A percentile compares a stretch with the other conserved stretches of the same genome.
Evolutionary conservation across 2,329 filamentous ascomycete genomes (phyloP).

Genomic region (Cercospora zeina): DNA sequence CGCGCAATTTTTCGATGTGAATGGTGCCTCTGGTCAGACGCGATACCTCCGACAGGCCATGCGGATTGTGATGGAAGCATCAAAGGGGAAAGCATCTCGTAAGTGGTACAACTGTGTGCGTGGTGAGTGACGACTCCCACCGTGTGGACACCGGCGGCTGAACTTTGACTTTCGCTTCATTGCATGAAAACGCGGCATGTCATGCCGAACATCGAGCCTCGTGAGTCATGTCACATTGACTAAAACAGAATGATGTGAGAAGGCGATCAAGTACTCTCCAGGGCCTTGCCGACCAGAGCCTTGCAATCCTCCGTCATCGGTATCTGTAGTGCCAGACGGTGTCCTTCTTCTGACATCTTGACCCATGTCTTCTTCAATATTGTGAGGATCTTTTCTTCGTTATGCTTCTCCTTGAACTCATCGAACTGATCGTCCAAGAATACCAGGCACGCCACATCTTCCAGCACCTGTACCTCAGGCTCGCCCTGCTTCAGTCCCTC

Average conservation of each 20-base stretch:
- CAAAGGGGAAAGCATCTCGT: not conserved
- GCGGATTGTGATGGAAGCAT: not conserved
- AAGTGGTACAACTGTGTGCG: not conserved
- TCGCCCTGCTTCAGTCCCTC: slow-evolving; percentile 65
- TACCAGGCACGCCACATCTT: slow-evolving; percentile 83
- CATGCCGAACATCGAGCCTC: slow-evolving; percentile 7
- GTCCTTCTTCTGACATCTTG: slow-evolving; percentile 68
- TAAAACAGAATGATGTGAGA: not conserved
- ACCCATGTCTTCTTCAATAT: slow-evolving; percentile 74
- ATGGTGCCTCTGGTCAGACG: not conserved
- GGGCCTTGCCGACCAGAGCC: slow-evolving; percentile 63
- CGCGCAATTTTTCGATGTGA: not conserved
- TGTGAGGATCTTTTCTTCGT: slow-evolving; percentile 73
- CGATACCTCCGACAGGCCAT: not conserved
- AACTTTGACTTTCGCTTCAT: slow-evolving; percentile 20
- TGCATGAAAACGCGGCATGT: slow-evolving; percentile 21
- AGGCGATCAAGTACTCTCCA: slow-evolving; percentile 41
- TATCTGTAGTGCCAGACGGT: slow-evolving; percentile 65
- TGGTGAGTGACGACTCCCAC: not conserved
- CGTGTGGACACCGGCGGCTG: not conserved
- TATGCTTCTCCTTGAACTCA: slow-evolving; percentile 69
- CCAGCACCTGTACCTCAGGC: slow-evolving; percentile 70
- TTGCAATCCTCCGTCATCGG: slow-evolving; percentile 63
- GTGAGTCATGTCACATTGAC: slow-evolving; percentile 3
- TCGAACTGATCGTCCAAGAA: slow-evolving; percentile 88